Conservation (phyloP, 495 filamentous ascomycete genomes). For the Rhizodiscina lignyota region DNA sequence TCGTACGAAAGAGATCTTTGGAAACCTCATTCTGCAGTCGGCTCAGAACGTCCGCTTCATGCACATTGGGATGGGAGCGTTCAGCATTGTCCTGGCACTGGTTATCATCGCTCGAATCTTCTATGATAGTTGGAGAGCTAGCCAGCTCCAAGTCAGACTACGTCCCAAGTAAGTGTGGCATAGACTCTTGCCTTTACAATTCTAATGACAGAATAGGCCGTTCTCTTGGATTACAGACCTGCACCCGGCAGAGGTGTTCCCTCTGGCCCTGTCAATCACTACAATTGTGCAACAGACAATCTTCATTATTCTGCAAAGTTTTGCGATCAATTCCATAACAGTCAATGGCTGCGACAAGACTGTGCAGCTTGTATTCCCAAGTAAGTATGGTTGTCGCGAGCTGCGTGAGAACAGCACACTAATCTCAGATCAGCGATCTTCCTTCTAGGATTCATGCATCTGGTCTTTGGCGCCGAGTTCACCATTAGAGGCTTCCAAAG, state of each 20-base stretch:
- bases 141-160: slow-evolving; percentile 6
- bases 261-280: slow-evolving; percentile 14
- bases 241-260: slow-evolving; percentile 14
- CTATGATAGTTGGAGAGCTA: slow-evolving; percentile 9
- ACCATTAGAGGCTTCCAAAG: slow-evolving; percentile 7
- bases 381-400: slow-evolving; percentile 3
- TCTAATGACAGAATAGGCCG: slow-evolving; percentile 6
- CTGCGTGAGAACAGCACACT: background rate
- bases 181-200: background rate
- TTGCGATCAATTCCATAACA: slow-evolving; percentile 11
- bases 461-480: slow-evolving; percentile 15
- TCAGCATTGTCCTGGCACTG: slow-evolving; percentile 11
- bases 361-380: slow-evolving; percentile 13
- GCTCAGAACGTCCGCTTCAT: slow-evolving; percentile 13
- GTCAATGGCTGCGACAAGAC: slow-evolving; percentile 9
- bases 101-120: slow-evolving; percentile 12
- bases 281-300: slow-evolving; percentile 13
- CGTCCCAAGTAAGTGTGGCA: slow-evolving; percentile 7
- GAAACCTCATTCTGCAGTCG: slow-evolving; percentile 9
- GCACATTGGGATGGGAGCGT: slow-evolving; percentile 13
- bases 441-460: slow-evolving; percentile 9
- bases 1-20: slow-evolving; percentile 9
- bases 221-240: slow-evolving; percentile 8
- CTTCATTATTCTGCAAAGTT: slow-evolving; percentile 15
- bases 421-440: slow-evolving; percentile 8